Evolutionary conservation across 2,329 filamentous ascomycete species (phyloP).

Genomic region (Pestalotiopsis fici): DNA sequence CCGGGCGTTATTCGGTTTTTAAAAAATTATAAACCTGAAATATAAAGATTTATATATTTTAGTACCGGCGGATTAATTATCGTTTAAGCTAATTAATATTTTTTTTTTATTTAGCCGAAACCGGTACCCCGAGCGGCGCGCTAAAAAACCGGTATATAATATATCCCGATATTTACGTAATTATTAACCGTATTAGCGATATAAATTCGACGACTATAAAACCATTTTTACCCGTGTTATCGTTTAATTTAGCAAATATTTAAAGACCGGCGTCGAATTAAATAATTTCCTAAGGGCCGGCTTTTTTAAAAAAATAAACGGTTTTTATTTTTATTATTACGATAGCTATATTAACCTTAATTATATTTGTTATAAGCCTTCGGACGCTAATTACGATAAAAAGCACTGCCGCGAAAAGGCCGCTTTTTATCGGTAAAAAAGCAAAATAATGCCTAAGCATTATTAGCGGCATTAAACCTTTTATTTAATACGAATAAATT

Average conservation of each 20-base stretch:
- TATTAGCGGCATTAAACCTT: not conserved
- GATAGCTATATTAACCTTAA: not conserved
- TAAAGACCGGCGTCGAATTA: not conserved
- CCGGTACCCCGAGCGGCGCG: not conserved
- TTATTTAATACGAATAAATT: not conserved
- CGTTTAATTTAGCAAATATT: not conserved
- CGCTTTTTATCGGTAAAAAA: not conserved
- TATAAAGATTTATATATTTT: not conserved
- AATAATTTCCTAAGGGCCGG: not conserved
- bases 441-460: not conserved
- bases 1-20: not conserved
- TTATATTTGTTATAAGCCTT: not conserved
- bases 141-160: not conserved
- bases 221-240: not conserved
- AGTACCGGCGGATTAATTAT: not conserved
- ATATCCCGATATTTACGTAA: not conserved
- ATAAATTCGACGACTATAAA: not conserved
- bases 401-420: not conserved
- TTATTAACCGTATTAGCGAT: not conserved
- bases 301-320: not conserved
- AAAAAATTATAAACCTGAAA: not conserved
- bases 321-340: not conserved
- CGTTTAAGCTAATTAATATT: not conserved
- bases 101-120: not conserved
- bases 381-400: not conserved